These are phyloP conservation scores for Begonia masoniana DNA, from an alignment of 306 rosid species.

Conservation along the genomic window DNA sequence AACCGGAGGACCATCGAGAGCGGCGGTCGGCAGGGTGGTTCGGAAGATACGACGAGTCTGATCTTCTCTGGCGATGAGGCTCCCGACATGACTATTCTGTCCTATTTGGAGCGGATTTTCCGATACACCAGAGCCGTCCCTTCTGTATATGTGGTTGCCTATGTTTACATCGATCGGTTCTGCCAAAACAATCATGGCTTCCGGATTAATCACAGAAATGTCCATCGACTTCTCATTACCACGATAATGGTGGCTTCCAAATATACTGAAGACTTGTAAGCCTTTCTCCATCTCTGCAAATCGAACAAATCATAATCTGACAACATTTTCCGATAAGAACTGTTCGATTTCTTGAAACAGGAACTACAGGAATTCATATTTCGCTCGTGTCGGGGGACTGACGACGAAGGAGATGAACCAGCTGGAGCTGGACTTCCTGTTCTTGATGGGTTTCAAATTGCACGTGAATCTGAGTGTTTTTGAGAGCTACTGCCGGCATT, in stretches of 20 bases:
- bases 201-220: conserved; percentile 54
- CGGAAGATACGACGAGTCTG: conserved; percentile 24
- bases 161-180: conserved; percentile 80
- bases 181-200: conserved; percentile 61
- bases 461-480: conserved; percentile 95
- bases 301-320: no score
- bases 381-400: conserved; percentile 85
- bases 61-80: conserved; percentile 60
- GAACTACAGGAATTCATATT: conserved; percentile 81
- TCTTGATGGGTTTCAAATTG: conserved; percentile 79
- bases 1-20: conserved; percentile 57
- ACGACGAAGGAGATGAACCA: conserved; percentile 58
- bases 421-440: conserved; percentile 74
- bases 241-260: conserved; percentile 95
- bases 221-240: conserved; percentile 74
- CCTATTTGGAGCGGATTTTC: conserved; percentile 68
- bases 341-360: conserved; percentile 22
- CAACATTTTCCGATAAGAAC: not conserved
- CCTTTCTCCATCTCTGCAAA: not conserved
- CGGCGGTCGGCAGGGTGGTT: conserved; percentile 20
- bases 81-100: conserved; percentile 69
- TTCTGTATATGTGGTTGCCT: conserved; percentile 78
- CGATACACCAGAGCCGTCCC: conserved; percentile 83
- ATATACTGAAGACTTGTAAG: conserved; percentile 88
- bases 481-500: conserved; percentile 88